Percentiles rank a stretch among this genome's conserved stretches.
phyloP scores from a whole-genome alignment of 768 basidiomycete species.

The Mycena chlorophos region DNA sequence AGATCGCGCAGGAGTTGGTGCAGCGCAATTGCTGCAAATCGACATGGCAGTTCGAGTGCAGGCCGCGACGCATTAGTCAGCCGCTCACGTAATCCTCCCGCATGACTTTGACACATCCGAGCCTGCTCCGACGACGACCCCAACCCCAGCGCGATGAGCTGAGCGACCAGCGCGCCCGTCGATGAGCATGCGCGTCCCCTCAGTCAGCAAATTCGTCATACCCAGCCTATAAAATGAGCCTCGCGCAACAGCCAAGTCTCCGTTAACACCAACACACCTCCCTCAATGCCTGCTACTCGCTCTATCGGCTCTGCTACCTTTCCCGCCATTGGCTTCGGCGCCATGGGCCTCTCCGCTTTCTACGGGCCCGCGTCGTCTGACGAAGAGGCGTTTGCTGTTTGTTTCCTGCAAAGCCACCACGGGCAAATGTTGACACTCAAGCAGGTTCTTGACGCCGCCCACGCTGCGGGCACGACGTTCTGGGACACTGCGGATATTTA shows the following conservation, averaged over 20 bases:
- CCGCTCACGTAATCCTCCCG: too few relatives aligned
- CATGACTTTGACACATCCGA: too few relatives aligned
- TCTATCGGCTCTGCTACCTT: conserved; percentile 41
- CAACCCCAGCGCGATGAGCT: too few relatives aligned
- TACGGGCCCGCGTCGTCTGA: conserved; percentile 45
- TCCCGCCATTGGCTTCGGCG: conserved; percentile 50
- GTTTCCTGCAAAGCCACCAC: background rate
- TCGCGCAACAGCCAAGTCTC: too few relatives aligned
- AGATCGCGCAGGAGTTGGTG: background rate
- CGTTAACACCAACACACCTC: too few relatives aligned
- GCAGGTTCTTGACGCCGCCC: conserved; percentile 45
- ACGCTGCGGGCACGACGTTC: conserved; percentile 41
- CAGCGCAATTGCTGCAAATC: background rate
- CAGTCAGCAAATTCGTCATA: too few relatives aligned
- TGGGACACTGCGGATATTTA: conserved; percentile 52
- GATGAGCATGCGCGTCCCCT: too few relatives aligned
- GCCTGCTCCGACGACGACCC: too few relatives aligned
- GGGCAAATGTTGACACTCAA: background rate
- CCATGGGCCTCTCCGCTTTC: conserved; percentile 49
- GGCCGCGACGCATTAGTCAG: too few relatives aligned
- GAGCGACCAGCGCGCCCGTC: too few relatives aligned
- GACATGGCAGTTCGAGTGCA: too few relatives aligned
- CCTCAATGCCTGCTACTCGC: conserved; percentile 35
- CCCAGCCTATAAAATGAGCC: too few relatives aligned
- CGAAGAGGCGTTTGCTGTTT: conserved; percentile 51